A percentile compares a stretch with the other conserved stretches of the same genome.
phyloP scores from a whole-genome alignment of 1,139 yeast species.

The Arxiozyma telluris region DNA sequence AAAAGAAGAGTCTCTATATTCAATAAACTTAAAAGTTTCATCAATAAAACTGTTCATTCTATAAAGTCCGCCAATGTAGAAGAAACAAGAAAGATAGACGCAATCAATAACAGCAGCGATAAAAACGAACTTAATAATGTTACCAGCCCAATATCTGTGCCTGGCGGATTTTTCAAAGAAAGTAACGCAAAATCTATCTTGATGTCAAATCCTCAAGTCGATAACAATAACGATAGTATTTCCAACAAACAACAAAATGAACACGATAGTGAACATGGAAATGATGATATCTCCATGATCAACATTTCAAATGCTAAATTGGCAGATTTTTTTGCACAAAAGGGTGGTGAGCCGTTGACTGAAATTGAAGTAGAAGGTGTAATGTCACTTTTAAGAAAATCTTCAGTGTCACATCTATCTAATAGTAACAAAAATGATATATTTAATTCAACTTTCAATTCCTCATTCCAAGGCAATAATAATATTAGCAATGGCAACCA shows the following conservation, averaged over 20 bases:
- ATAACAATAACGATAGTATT: neutral
- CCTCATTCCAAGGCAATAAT: conserved; percentile 15
- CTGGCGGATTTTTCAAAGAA: conserved; percentile 10
- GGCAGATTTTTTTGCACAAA: conserved; percentile 61
- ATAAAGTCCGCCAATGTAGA: neutral
- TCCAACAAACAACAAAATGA: neutral
- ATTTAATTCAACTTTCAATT: conserved; percentile 10
- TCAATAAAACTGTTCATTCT: neutral
- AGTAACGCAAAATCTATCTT: neutral
- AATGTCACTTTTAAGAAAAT: conserved; percentile 44
- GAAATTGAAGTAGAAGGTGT: conserved; percentile 84
- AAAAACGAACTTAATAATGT: neutral
- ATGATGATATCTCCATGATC: conserved; percentile 2
- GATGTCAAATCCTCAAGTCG: neutral
- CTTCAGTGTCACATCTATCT: conserved; percentile 10
- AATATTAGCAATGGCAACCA: conserved; percentile 9
- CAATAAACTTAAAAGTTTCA: neutral
- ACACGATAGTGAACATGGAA: neutral
- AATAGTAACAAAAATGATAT: neutral
- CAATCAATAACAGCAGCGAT: neutral
- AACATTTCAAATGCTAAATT: conserved; percentile 34
- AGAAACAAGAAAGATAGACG: neutral
- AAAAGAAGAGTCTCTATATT: neutral
- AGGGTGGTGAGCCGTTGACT: conserved; percentile 67
- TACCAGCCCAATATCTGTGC: neutral